A percentile compares a stretch with the other conserved stretches of the same genome.
Evolutionary conservation across 208 protist genomes (phyloP).

Genomic region (Leishmania tarentolae): DNA sequence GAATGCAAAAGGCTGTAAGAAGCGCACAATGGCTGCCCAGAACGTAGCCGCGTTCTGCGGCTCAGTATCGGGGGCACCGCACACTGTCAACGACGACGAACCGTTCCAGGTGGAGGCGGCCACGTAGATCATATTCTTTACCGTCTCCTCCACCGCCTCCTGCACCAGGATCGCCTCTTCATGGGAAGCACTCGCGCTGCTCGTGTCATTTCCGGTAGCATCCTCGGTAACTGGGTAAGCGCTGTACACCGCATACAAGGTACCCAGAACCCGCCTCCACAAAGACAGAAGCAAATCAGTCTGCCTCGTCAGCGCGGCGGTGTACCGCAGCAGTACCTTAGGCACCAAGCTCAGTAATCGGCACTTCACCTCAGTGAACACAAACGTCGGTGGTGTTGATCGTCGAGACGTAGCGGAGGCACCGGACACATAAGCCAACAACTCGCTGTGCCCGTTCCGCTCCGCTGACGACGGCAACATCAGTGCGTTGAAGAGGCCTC

Average conservation of each 20-base stretch:
- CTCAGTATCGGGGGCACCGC: background rate
- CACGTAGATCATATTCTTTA: conserved; percentile 90
- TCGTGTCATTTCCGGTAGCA: background rate
- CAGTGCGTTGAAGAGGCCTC: conserved; percentile 22
- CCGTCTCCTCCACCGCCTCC: conserved; percentile 84
- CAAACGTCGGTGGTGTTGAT: conserved; percentile 9
- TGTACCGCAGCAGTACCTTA: conserved; percentile 75
- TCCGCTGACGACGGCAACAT: conserved; percentile 10
- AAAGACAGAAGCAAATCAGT: conserved; percentile 50
- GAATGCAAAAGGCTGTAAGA: conserved; percentile 65
- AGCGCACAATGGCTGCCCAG: conserved; percentile 41
- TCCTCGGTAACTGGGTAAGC: conserved; percentile 24
- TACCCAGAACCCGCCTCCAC: conserved; percentile 76
- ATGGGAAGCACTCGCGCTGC: background rate
- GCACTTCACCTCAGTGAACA: conserved; percentile 63
- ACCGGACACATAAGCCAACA: background rate
- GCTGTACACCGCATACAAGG: conserved; percentile 77
- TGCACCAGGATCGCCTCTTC: conserved; percentile 55
- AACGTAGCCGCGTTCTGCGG: conserved; percentile 28
- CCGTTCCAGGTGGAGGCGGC: conserved; percentile 33
- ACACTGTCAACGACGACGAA: background rate
- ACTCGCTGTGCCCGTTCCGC: background rate
- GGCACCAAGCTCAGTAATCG: conserved; percentile 69
- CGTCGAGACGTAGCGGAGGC: background rate
- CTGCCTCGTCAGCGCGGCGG: conserved; percentile 26